Evolutionary conservation across 768 basidiomycete genomes (phyloP), one percentile per base, ranked within the genome.

Genomic region (Rhizopogon vesiculosus): DNA sequence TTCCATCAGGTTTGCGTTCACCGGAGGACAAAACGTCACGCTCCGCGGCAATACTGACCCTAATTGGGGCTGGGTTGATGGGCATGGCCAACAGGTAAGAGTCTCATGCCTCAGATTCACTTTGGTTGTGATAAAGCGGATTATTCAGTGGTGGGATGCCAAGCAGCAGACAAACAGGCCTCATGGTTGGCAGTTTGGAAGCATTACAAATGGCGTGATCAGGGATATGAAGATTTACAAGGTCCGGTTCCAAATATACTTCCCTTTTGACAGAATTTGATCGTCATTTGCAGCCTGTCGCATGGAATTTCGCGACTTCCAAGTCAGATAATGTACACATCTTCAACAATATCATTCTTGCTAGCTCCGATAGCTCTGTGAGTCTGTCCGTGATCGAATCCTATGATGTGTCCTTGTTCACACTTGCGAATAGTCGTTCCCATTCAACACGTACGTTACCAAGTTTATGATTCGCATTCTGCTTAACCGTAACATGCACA

Each of bases 41-140:
- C 64, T 87, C 7, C 71, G 80, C 28, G 82, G 85, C 0, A 77
- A 79, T 19, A 68, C 64, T 10, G 78, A 86, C 57, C 78, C 81
- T 0, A 56, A 80, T 3, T 82, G 81, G 80, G 84, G 84, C n/a
- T 86, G 83, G 83, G 76, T 86, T 0, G 78, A 85, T 59, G 80
- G 72, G 2, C 78, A 85, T 50, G 84, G 84, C 1, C 81, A 84
- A 68, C 73, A 73, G 33, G 79, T 78, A 54, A 49, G 70, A 65
- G 38, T 16, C 29, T 18, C 51, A 35, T 41, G 31, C 31, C 18
- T 39, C 3, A 1, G 2, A 1, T 48, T 40, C 15, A n/a, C 51
- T 31, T 10, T 9, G 29, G 19, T 38, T 39, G 16, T 16, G 22
- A 33, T 35, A 29, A 4, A 7, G 33, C 51, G 6, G 22, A 39